Conservation (phyloP, 2,329 filamentous ascomycete genomes). For the Thelonectria olida region DNA sequence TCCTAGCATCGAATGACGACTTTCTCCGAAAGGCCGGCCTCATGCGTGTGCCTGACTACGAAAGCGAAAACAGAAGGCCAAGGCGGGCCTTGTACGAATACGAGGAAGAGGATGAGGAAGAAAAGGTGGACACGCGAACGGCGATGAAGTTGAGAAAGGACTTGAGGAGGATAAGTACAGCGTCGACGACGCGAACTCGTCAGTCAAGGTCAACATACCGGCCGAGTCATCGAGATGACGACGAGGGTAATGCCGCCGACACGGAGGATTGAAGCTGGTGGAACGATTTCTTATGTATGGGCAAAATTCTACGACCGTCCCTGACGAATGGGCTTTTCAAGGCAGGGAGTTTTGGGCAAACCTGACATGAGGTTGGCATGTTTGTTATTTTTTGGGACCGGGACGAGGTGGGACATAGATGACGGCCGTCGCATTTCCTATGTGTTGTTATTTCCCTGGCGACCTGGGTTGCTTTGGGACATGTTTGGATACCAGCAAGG, state of each 20-base stretch:
- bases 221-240: slow-evolving; percentile 11
- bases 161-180: slow-evolving; percentile 23
- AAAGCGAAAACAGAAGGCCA: slow-evolving; percentile 24
- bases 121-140: slow-evolving; percentile 34
- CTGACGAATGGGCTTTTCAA: background rate
- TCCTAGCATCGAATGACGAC: slow-evolving; percentile 27
- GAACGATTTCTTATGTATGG: slow-evolving; percentile 18
- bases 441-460: background rate
- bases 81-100: slow-evolving; percentile 35
- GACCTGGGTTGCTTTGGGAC: background rate
- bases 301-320: background rate
- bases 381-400: background rate
- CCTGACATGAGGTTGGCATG: background rate
- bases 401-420: background rate
- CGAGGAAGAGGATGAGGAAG: slow-evolving; percentile 33
- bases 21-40: slow-evolving; percentile 25
- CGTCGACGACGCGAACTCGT: slow-evolving; percentile 4
- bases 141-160: slow-evolving; percentile 33
- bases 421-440: background rate
- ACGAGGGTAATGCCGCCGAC: slow-evolving; percentile 32
- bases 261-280: slow-evolving; percentile 27
- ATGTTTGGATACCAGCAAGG: background rate
- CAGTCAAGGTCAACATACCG: slow-evolving; percentile 5
- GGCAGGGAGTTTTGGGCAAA: background rate
- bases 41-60: slow-evolving; percentile 26